Conservation (phyloP, 1,284 basidiomycete genomes). For the Apiotrichum brassicae region DNA sequence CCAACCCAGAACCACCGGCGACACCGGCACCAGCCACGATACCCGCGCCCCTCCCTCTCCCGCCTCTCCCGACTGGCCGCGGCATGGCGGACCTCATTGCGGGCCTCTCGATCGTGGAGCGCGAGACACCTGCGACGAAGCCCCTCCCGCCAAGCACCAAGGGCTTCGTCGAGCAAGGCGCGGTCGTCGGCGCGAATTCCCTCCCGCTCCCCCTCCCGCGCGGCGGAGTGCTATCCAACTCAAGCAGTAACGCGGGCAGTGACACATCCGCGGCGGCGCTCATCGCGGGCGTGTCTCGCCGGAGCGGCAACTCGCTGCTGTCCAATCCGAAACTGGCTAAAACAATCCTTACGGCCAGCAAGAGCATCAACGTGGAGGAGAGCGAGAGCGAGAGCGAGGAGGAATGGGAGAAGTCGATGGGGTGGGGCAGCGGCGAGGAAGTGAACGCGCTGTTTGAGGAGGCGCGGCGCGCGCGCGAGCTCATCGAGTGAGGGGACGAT, state of each 20-base stretch:
- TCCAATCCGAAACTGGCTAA: constrained; percentile 9
- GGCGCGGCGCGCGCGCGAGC: constrained; percentile 16
- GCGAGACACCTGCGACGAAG: constrained; percentile 2
- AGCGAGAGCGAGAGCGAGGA: constrained; percentile 18
- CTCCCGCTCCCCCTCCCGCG: neutral
- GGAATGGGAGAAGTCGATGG: constrained; percentile 26
- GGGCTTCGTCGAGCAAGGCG: constrained; percentile 2
- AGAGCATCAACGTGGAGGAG: constrained; percentile 10
- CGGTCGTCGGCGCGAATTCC: neutral
- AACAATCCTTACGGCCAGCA: constrained; percentile 14
- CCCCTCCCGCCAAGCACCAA: neutral
- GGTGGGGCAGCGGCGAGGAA: constrained; percentile 23
- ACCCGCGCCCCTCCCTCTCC: neutral
- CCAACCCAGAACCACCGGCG: neutral
- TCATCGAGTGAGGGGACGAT: neutral
- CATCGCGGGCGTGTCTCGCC: neutral
- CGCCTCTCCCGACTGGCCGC: neutral
- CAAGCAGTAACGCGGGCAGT: neutral
- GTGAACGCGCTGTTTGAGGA: constrained; percentile 22
- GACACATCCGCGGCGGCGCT: neutral
- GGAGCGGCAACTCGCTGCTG: neutral
- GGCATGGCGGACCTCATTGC: constrained; percentile 4
- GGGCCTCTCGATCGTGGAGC: constrained; percentile 10
- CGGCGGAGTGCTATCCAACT: neutral
- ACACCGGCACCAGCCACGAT: neutral